phyloP scores from a whole-genome alignment of 2,329 filamentous ascomycete genomes.

The Lizonia empirigonia region DNA sequence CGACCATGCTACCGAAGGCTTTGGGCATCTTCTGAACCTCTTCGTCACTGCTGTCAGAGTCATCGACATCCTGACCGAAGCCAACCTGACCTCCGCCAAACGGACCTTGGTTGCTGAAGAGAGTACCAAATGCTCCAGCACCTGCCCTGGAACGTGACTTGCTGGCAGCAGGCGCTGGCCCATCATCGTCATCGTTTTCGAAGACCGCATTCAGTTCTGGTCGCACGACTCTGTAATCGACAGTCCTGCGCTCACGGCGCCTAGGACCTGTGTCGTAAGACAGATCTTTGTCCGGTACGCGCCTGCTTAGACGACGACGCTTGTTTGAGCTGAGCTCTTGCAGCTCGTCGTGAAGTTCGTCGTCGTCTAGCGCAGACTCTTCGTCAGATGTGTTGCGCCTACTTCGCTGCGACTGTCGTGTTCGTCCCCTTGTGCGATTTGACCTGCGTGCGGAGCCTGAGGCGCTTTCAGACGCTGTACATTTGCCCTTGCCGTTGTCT shows the following conservation, averaged over 20 bases:
- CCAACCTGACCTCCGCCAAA: slow-evolving; percentile 88
- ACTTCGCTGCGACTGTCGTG: slow-evolving; percentile 52
- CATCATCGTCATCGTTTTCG: slow-evolving; percentile 77
- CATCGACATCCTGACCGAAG: slow-evolving; percentile 75
- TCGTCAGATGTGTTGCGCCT: slow-evolving; percentile 56
- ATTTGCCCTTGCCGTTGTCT: slow-evolving; percentile 52
- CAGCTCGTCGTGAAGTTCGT: slow-evolving; percentile 61
- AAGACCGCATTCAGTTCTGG: slow-evolving; percentile 71
- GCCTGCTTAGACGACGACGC: slow-evolving; percentile 41
- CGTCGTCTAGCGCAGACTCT: slow-evolving; percentile 54
- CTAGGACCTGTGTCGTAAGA: slow-evolving; percentile 62
- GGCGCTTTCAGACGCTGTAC: slow-evolving; percentile 46
- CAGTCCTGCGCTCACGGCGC: slow-evolving; percentile 67
- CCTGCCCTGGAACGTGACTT: slow-evolving; percentile 68
- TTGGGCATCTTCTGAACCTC: slow-evolving; percentile 70
- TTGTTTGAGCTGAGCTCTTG: slow-evolving; percentile 63
- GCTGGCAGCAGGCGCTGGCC: slow-evolving; percentile 69
- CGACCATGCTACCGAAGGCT: slow-evolving; percentile 64
- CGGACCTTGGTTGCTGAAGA: slow-evolving; percentile 90
- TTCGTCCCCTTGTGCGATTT: slow-evolving; percentile 56
- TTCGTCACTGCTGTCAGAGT: slow-evolving; percentile 97
- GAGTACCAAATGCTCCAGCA: slow-evolving; percentile 66
- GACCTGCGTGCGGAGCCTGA: slow-evolving; percentile 56
- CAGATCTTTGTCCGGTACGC: slow-evolving; percentile 50
- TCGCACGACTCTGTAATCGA: slow-evolving; percentile 86